Base-by-base conservation (phyloP, 2,329 filamentous ascomycete genomes). In the Coniochaeta pulveracea region DNA sequence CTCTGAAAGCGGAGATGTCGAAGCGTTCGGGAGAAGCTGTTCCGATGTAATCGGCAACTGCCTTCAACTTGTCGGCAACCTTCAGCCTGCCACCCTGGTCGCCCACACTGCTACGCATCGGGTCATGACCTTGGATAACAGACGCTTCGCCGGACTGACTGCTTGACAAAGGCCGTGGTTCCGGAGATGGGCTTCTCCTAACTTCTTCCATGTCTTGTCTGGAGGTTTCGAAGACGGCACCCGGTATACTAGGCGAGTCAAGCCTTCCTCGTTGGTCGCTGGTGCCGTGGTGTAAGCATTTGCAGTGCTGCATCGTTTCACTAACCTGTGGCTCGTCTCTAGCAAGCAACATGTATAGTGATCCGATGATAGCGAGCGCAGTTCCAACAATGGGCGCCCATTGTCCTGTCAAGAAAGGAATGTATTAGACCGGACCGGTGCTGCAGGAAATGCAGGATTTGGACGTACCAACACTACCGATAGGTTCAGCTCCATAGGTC, bases 321-420 rank as follows among this genome's bases (percentile, higher is more conserved):
- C 43, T 44, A 23, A 37, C 33, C 11, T 42, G 40, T 14, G 45
- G 41, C 5, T 34, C 40, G 8, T 56, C 50, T 10, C 46, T 45
- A 2, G 60, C 60, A 0, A 73, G 43, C 4, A 69, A 50, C 8
- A 78, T 45, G 34, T 74, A 76, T 0, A 79, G 43, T 0, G 76
- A 79, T 0, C 75, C 73, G 0, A 76, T 33, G 2, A 66, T 59
- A 3, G 72, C 74, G 10, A 81, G 54, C 0, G 52, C 61, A 3
- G 74, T 75, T 26, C 69, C 75, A 15, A 69, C 67, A 7, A 77
- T 66, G 0, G 72, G 70, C 10, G 63, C 64, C 72, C 73, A 77
- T 54, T 77, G 71, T 22, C 69, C 65, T 69, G 34, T 3, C 21
- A 25, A 29, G 24, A 11, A 26, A 32, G 18, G 22, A 45, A 30